phyloP scores from a whole-genome alignment of 352 stramenopile genomes.

The Heterotrichella gracilis region DNA sequence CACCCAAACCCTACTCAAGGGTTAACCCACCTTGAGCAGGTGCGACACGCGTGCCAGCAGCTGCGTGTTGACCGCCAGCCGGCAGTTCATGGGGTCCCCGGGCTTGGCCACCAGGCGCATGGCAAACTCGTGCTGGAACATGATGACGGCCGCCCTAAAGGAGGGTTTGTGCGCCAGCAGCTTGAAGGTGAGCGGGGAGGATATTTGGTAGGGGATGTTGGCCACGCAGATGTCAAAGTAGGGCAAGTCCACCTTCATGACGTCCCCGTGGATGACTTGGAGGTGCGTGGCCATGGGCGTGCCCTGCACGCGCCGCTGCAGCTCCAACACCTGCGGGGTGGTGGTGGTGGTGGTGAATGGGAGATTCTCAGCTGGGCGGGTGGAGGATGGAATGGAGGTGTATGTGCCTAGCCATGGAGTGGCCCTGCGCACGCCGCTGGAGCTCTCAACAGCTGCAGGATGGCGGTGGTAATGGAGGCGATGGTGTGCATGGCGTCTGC shows the following conservation, averaged over 20 bases:
- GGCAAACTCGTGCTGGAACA: slow-evolving; percentile 97
- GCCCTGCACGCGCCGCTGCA: slow-evolving; percentile 85
- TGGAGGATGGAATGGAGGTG: no score
- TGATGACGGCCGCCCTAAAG: slow-evolving; percentile 92
- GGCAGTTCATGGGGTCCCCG: slow-evolving; percentile 80
- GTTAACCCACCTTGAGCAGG: slow-evolving; percentile 60
- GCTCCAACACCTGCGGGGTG: no score
- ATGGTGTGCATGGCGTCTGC: no score
- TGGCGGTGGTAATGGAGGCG: no score
- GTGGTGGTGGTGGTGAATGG: no score
- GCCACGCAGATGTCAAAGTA: slow-evolving; percentile 98
- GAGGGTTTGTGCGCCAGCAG: slow-evolving; percentile 73
- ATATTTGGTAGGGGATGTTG: slow-evolving; percentile 95
- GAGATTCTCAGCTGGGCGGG: no score
- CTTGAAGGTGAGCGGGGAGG: slow-evolving; percentile 90
- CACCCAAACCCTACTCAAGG: no score
- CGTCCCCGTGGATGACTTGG: slow-evolving; percentile 89
- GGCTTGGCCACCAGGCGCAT: slow-evolving; percentile 77
- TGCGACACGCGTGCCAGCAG: slow-evolving; percentile 88
- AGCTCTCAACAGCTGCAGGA: no score
- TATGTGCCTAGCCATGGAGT: no score
- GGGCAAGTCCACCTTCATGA: slow-evolving; percentile 86
- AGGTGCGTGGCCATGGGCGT: slow-evolving; percentile 54
- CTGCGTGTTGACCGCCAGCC: slow-evolving; percentile 90
- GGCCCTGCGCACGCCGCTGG: no score